Evolutionary conservation across 2,329 filamentous ascomycete species (phyloP).

Genomic region (Diplodia corticola): DNA sequence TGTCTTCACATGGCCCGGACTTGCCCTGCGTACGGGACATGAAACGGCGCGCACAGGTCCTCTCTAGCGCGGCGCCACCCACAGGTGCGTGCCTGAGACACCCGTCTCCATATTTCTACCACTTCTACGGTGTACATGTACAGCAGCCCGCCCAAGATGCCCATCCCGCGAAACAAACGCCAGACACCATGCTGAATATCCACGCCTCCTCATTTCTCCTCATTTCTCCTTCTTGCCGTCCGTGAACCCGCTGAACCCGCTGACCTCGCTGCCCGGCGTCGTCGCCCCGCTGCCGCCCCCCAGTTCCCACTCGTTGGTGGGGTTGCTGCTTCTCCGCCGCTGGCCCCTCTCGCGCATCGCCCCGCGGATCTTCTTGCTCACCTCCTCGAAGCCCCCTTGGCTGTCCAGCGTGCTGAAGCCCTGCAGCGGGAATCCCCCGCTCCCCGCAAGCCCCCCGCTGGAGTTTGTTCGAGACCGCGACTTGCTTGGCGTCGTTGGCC

Average conservation of each 20-base stretch:
- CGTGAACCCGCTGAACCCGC: constrained; percentile 15
- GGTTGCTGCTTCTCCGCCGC: constrained; percentile 47
- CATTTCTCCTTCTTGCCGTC: constrained; percentile 18
- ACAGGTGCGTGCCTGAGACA: constrained; percentile 4
- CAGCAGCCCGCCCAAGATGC: background rate
- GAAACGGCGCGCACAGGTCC: background rate
- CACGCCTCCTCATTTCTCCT: background rate
- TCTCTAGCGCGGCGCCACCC: background rate
- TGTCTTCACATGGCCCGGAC: constrained; percentile 7
- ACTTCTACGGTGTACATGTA: background rate
- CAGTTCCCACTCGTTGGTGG: constrained; percentile 28
- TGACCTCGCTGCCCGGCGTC: constrained; percentile 30
- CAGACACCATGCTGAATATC: constrained; percentile 20
- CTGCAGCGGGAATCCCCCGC: constrained; percentile 64
- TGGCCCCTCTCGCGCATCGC: constrained; percentile 80
- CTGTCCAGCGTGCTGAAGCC: constrained; percentile 68
- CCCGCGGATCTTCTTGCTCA: constrained; percentile 77
- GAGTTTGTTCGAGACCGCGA: constrained; percentile 66
- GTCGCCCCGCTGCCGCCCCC: constrained; percentile 27
- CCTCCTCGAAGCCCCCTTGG: constrained; percentile 74
- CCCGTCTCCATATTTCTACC: constrained; percentile 6
- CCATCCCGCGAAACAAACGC: constrained; percentile 16
- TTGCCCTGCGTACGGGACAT: background rate
- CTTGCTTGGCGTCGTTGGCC: constrained; percentile 77
- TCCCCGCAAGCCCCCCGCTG: constrained; percentile 59